Percentiles rank a stretch among this genome's conserved stretches.
phyloP scores from a whole-genome alignment of 176 grass and related monocot genomes.

The Zoysia pacifica region DNA sequence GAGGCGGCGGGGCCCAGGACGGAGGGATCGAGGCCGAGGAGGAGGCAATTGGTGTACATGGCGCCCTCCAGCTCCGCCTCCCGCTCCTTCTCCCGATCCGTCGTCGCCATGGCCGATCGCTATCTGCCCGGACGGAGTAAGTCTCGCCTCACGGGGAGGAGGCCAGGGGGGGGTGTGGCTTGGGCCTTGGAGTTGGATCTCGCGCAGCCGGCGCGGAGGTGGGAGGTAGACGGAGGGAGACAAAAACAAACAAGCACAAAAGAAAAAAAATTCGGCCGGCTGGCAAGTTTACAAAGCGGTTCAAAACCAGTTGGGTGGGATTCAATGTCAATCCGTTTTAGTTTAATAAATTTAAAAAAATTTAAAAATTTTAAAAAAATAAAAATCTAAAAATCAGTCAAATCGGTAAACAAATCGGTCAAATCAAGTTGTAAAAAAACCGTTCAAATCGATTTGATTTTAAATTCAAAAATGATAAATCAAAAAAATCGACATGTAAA shows the following conservation, averaged over 20 bases:
- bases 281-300: too few species aligned
- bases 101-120: conserved; percentile 70
- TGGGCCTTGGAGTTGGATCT: conserved; percentile 14
- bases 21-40: conserved; percentile 89
- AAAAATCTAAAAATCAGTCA: too few species aligned
- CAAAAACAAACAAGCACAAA: neutral
- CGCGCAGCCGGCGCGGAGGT: conserved; percentile 5
- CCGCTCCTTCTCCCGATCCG: conserved; percentile 97
- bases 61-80: conserved; percentile 99
- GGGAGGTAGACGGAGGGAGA: neutral
- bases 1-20: conserved; percentile 56
- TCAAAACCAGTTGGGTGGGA: too few species aligned
- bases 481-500: too few species aligned
- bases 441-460: too few species aligned
- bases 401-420: too few species aligned
- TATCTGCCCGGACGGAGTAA: neutral
- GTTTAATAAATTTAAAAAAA: too few species aligned
- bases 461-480: too few species aligned
- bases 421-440: too few species aligned
- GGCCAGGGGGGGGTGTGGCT: conserved; percentile 20
- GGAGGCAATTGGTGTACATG: conserved; percentile 99
- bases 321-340: too few species aligned
- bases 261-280: neutral
- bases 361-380: too few species aligned
- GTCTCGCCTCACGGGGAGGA: conserved; percentile 8